These are phyloP conservation scores for Ceratocystis smalleyi DNA, from an alignment of 2,329 filamentous ascomycete species.

Conservation along the genomic window DNA sequence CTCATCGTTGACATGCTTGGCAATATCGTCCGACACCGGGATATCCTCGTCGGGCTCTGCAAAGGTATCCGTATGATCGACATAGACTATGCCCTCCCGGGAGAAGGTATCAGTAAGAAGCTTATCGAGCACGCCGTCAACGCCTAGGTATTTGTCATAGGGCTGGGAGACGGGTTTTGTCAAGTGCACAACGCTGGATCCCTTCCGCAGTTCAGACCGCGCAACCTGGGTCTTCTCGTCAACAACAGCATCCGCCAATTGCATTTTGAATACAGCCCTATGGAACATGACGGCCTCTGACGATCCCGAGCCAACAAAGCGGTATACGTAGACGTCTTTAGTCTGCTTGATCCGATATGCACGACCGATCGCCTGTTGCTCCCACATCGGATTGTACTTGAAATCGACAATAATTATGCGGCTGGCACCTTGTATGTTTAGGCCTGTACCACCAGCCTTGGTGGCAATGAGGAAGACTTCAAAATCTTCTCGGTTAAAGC, in stretches of 20 bases:
- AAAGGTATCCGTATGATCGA: constrained; percentile 14
- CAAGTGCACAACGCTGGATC: constrained; percentile 9
- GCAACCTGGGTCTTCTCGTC: constrained; percentile 68
- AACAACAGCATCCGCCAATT: constrained; percentile 63
- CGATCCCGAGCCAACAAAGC: constrained; percentile 61
- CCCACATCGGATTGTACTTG: constrained; percentile 61
- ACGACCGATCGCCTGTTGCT: constrained; percentile 75
- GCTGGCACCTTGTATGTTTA: constrained; percentile 74
- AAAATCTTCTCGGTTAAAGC: constrained; percentile 45
- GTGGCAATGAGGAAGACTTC: constrained; percentile 72
- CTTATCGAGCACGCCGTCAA: constrained; percentile 25
- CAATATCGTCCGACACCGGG: constrained; percentile 8
- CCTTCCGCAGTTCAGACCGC: constrained; percentile 39
- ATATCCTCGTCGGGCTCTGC: constrained; percentile 13
- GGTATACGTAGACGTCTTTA: constrained; percentile 73
- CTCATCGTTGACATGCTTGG: background rate
- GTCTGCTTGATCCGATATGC: constrained; percentile 73
- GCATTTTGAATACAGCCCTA: constrained; percentile 64
- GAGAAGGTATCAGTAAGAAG: constrained; percentile 27
- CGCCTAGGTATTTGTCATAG: constrained; percentile 10
- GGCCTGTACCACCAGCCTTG: constrained; percentile 60
- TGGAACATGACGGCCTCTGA: constrained; percentile 63
- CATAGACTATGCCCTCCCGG: constrained; percentile 8
- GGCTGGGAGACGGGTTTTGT: background rate
- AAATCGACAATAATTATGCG: constrained; percentile 78